phyloP scores from a whole-genome alignment of 2,329 filamentous ascomycete genomes.

The Stagonosporopsis tanaceti region DNA sequence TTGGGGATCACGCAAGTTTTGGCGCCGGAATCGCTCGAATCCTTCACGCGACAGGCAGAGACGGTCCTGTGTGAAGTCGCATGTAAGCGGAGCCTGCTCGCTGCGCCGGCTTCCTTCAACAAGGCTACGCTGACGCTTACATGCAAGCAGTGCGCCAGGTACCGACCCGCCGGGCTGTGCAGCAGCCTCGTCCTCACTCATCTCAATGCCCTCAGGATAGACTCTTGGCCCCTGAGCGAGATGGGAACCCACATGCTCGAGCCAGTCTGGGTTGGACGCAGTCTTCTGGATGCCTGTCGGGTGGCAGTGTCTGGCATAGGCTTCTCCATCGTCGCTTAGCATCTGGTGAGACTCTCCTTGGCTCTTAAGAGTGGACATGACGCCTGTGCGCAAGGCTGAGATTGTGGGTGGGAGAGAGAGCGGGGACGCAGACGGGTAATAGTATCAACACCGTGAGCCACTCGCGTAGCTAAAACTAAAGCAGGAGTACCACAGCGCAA shows the following conservation, averaged over 20 bases:
- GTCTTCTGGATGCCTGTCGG: background rate
- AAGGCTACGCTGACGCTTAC: background rate
- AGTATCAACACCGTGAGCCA: background rate
- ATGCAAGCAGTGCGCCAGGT: background rate
- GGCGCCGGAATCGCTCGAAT: background rate
- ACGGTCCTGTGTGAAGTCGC: background rate
- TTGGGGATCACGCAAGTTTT: background rate
- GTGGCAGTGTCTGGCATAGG: background rate
- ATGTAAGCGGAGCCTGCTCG: background rate
- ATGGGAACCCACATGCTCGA: conserved; percentile 2
- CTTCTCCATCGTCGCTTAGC: background rate
- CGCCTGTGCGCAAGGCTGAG: conserved; percentile 3
- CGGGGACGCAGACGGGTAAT: background rate
- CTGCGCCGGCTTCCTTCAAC: background rate
- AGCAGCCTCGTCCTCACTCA: conserved; percentile 11
- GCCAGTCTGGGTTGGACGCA: background rate
- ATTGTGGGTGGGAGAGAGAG: background rate
- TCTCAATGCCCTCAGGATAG: background rate
- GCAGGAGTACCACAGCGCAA: background rate
- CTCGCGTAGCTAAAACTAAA: background rate
- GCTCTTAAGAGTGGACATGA: conserved; percentile 2
- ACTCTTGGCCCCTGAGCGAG: background rate
- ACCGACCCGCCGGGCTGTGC: background rate
- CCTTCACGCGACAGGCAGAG: background rate
- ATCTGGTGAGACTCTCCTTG: conserved; percentile 5